phyloP scores from a whole-genome alignment of 2,329 filamentous ascomycete genomes.

The Ophiostoma australiae region DNA sequence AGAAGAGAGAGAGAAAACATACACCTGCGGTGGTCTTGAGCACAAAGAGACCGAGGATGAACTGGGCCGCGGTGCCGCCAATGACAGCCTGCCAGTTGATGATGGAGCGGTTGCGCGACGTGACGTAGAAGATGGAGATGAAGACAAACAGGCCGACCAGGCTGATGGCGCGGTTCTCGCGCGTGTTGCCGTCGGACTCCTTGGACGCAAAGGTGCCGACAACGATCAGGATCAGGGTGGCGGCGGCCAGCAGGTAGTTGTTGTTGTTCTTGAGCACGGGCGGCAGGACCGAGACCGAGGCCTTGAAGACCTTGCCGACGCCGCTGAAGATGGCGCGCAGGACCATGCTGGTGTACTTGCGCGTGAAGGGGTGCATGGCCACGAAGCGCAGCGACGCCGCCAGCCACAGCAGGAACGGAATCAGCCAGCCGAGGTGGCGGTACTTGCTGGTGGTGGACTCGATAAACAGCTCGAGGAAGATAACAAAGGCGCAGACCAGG shows the following conservation, averaged over 20 bases:
- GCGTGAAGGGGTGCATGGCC: slow-evolving; percentile 44
- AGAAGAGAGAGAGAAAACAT: slow-evolving; percentile 4
- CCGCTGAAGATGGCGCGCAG: neutral
- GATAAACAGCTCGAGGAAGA: slow-evolving; percentile 16
- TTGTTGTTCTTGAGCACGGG: slow-evolving; percentile 9
- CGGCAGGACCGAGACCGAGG: neutral
- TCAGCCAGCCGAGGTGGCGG: slow-evolving; percentile 70
- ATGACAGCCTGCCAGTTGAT: slow-evolving; percentile 77
- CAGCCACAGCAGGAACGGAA: slow-evolving; percentile 79
- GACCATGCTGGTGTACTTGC: neutral
- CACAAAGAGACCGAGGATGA: slow-evolving; percentile 83
- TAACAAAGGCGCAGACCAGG: slow-evolving; percentile 1
- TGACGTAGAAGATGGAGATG: slow-evolving; percentile 60
- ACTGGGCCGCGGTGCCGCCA: slow-evolving; percentile 82
- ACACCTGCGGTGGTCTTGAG: slow-evolving; percentile 72
- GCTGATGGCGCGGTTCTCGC: slow-evolving; percentile 73
- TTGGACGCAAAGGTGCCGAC: slow-evolving; percentile 70
- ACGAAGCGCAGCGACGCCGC: slow-evolving; percentile 67
- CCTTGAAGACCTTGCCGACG: slow-evolving; percentile 3
- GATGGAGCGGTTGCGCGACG: slow-evolving; percentile 61
- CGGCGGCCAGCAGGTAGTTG: slow-evolving; percentile 39
- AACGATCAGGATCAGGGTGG: slow-evolving; percentile 68
- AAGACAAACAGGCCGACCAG: slow-evolving; percentile 73
- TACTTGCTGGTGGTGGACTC: slow-evolving; percentile 16
- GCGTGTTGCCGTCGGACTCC: slow-evolving; percentile 70